Evolutionary conservation across 495 filamentous ascomycete genomes (phyloP), one percentile per base, ranked within the genome.

Genomic region (Chaetomium fimeti): DNA sequence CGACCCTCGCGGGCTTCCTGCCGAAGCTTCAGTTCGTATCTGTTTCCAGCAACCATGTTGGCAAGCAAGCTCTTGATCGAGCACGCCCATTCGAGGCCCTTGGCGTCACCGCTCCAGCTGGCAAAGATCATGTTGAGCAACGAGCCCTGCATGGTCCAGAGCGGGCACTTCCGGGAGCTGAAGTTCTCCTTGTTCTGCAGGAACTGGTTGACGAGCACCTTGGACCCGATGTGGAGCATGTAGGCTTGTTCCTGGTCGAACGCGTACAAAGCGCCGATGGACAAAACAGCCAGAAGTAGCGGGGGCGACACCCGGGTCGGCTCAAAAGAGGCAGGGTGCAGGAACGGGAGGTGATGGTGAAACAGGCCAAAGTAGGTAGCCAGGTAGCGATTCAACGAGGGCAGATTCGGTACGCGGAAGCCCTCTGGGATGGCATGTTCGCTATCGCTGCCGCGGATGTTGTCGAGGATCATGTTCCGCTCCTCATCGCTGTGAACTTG

Each of bases 121-220:
- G 96, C 94, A 75, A 98, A 98, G 68, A 96, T 89, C 94, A 97
- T 98, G 81, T 98, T 98, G 53, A 98, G 81, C 57, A 98, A 81
- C 16, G 91, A 92, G 74, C 90, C 90, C 74, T 98, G 94, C 90
- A 98, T 98, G 43, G 92, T 91, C 92, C 93, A 98, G 32, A 98
- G 78, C 8, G 94, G 94, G 72, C 94, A 98, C 75, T 97, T 98
- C 60, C 92, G 85, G n/a, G 94, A 98, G 82, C 92, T 95, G 77
- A 97, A 97, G 77, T 95, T 97, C 73, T 97, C 93, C 78, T 96
- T 95, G 78, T 96, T 93, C 77, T 96, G 93, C 67, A 98, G 75
- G 76, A 97, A 98, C 75, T 97, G 92, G 76, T 91, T 96, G 71
- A 97, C 91, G 36, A 98, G 82, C 52, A 97, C 89, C 80, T 97